Evolutionary conservation across 2,329 filamentous ascomycete species (phyloP), one percentile per base, ranked within the genome.

Genomic region (Neonectria coccinea): DNA sequence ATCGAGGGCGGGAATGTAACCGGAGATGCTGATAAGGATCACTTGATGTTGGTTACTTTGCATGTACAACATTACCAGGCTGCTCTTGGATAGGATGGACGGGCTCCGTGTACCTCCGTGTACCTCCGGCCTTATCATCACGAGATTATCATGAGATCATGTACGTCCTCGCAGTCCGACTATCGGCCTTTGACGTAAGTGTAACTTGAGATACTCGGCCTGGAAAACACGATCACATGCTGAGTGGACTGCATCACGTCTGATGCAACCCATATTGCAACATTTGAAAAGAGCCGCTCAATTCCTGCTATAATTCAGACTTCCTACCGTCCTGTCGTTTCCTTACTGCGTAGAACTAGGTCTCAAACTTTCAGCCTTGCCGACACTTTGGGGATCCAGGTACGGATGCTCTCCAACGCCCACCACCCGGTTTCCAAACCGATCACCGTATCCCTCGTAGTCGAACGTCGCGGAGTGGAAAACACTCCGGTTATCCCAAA

Each of bases 401-500:
- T 64, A 64, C 5, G 61, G 61, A 22, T 64, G 56, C 56, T 64
- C 86, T 0, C 85, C 86, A 14, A 88, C 68, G 5, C 85, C 83
- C 8, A 87, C 84, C 2, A 81, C 84, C 1, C 86, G 74, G 33
- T 82, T 81, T 0, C 86, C 85, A 9, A 78, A 79, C 4, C 85
- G 74, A 66, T 85, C 80, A 1, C 85, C 86, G 8, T 80, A 70
- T 1, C 76, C 79, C 45, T 83, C 75, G 67, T 86, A 85, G 67
- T 88, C 85, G 12, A 80, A 81, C 0, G 84, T 88, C 0, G 85
- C 85, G 2, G 83, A 81, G 67, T 88, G 86, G 69, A 84, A 88
- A 1, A 83, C 83, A n/a, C 80, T 83, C 8, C 85, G 78, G 68
- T 88, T 88, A 66, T 88, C 85, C 86, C 86, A 88, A 66, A 88